Conservation (phyloP, 768 basidiomycete genomes). For the Solioccasus polychromus region DNA sequence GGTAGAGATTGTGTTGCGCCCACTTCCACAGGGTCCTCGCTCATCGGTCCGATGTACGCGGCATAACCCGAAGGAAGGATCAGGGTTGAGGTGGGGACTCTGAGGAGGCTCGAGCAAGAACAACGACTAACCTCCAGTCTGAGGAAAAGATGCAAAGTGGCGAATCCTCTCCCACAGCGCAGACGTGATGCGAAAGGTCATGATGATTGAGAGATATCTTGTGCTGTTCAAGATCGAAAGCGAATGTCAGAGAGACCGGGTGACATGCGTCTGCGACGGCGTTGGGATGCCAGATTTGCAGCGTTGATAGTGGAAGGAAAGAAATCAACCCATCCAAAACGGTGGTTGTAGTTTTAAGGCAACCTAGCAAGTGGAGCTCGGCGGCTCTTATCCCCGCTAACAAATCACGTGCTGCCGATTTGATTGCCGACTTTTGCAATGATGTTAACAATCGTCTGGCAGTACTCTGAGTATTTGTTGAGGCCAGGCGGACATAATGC, state of each 20-base stretch:
- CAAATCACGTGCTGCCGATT: constrained; percentile 25
- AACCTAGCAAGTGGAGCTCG: too few relatives aligned
- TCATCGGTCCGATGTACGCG: neutral
- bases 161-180: constrained; percentile 90
- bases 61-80: neutral
- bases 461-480: too few relatives aligned
- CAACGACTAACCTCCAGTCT: constrained; percentile 82
- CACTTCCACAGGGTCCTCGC: too few relatives aligned
- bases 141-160: constrained; percentile 89
- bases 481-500: too few relatives aligned
- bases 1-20: too few relatives aligned
- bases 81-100: neutral
- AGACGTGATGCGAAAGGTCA: neutral
- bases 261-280: constrained; percentile 23
- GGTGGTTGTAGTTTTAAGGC: constrained; percentile 3
- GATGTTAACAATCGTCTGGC: too few relatives aligned
- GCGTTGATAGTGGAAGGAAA: neutral
- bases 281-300: constrained; percentile 21
- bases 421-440: too few relatives aligned
- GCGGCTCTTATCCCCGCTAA: constrained; percentile 9
- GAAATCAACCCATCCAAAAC: constrained; percentile 19
- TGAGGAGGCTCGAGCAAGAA: too few relatives aligned
- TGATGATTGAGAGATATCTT: neutral
- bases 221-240: constrained; percentile 11
- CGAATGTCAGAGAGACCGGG: neutral